Base-by-base conservation (phyloP, 495 filamentous ascomycete species). In the Paragyromitra xinjiangensis region DNA sequence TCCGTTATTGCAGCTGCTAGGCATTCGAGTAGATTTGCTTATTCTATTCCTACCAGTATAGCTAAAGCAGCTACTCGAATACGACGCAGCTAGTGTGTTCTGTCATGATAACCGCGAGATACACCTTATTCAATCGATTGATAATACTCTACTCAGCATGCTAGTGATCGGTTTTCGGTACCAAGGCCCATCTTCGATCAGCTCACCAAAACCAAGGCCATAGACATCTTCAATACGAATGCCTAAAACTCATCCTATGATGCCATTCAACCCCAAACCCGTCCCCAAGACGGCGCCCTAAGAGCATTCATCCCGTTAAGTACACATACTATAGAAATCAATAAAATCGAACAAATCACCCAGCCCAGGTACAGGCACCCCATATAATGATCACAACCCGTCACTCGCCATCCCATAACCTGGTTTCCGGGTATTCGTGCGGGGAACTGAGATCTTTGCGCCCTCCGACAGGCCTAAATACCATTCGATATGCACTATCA, bases 361-460 rank as follows among this genome's bases (percentile, higher is more conserved):
- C 44, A 48, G 8, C 2, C 44, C 16, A 16, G 7, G 16, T 24
- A n/a, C 6, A 7, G 19, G 16, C 8, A 53, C 50, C 50, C n/a
- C 50, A 8, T 8, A 53, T 53, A 53, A 6, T 53, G 19, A 7
- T 53, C 50, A 53, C n/a, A 53, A 53, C 7, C 19, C 53, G 42
- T 67, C 64, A 67, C 64, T 67, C 64, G 45, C 64, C 11, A 51
- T 26, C 45, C 64, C 11, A 37, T 19, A 67, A 29, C 45, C 45
- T 58, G 50, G 51, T 55, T 9, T 42, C 29, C 26, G 58, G 58
- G 58, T 6, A 2, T n/a, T 29, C 14, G 65, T 69, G 50, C 48
- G 48, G 29, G 26, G 50, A 55, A 58, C 16, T 34, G 48, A 68
- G 65, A 68, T 53, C 11, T 56, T 67, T 51, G 6, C 50, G 29